Conservation (phyloP, 306 rosid genomes). For the Dryas alaskensis region DNA sequence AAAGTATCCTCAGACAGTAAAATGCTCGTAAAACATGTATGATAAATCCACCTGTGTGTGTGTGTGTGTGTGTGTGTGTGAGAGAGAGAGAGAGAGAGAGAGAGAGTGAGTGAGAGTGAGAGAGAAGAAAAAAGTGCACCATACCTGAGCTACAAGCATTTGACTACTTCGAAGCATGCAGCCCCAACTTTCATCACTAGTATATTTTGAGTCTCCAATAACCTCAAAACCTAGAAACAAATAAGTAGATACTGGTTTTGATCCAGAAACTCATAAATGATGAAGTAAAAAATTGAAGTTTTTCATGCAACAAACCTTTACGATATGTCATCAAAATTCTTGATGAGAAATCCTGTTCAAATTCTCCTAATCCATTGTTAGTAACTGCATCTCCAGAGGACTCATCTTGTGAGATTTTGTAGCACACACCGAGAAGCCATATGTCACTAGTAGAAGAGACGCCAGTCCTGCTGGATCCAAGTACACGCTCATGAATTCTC, state of each 20-base stretch:
- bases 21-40: neutral
- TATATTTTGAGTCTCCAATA: slow-evolving; percentile 76
- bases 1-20: neutral
- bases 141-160: slow-evolving; percentile 97
- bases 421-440: slow-evolving; percentile 92
- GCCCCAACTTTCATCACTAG: slow-evolving; percentile 94
- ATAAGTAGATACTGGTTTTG: slow-evolving; percentile 14
- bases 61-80: too few species aligned
- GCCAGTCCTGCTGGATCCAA: slow-evolving; percentile 69
- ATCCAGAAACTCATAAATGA: slow-evolving; percentile 12
- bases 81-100: neutral
- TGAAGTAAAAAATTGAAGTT: neutral
- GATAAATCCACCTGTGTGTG: slow-evolving; percentile 4
- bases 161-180: slow-evolving; percentile 98
- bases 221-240: slow-evolving; percentile 63
- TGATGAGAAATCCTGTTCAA: slow-evolving; percentile 74
- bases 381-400: slow-evolving; percentile 46
- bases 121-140: slow-evolving; percentile 5
- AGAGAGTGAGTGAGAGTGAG: too few species aligned
- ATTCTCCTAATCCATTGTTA: slow-evolving; percentile 47
- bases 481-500: slow-evolving; percentile 74
- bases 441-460: slow-evolving; percentile 74
- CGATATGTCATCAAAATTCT: slow-evolving; percentile 87
- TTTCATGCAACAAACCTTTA: slow-evolving; percentile 56
- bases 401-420: slow-evolving; percentile 54